These are phyloP conservation scores for Scenedesmus sp. DNA, from an alignment of 163 green algal genomes.

Conservation along the genomic window DNA sequence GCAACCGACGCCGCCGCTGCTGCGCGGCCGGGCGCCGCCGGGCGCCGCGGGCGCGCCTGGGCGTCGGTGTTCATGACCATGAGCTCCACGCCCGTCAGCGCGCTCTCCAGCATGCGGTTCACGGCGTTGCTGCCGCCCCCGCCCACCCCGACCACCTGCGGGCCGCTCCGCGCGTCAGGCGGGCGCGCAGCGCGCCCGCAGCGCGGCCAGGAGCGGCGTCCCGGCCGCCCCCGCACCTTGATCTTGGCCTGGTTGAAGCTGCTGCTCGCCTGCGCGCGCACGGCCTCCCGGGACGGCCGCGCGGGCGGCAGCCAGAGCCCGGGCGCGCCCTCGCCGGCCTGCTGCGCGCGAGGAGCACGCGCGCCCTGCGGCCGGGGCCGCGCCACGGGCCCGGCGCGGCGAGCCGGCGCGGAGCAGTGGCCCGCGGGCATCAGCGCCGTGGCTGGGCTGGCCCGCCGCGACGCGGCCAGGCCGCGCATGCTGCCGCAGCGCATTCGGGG, in stretches of 20 bases:
- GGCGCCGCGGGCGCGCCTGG: constrained; percentile 62
- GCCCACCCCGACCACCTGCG: constrained; percentile 93
- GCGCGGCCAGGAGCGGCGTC: not conserved
- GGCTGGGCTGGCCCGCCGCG: not conserved
- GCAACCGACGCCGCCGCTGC: too few species aligned
- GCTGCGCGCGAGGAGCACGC: not conserved
- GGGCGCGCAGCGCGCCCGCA: not conserved
- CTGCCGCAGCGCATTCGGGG: too few species aligned
- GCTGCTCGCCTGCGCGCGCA: constrained; percentile 16
- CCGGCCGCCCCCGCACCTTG: constrained; percentile 21
- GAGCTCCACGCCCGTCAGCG: constrained; percentile 81
- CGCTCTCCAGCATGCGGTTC: constrained; percentile 88
- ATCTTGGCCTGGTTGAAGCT: constrained; percentile 23
- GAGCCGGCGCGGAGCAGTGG: too few species aligned
- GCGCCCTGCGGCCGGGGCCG: not conserved
- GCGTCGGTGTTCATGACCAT: constrained; percentile 94
- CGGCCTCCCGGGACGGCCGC: not conserved
- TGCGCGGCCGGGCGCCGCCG: too few species aligned
- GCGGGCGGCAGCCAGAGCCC: constrained; percentile 36
- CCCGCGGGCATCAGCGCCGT: constrained; percentile 3
- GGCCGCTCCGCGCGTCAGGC: too few species aligned
- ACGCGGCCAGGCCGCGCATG: not conserved
- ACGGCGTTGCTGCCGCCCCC: constrained; percentile 95
- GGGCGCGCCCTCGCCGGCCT: not conserved
- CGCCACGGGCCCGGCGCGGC: not conserved